Conservation (phyloP, 352 stramenopile genomes). For the Phytophthora chlamydospora region DNA sequence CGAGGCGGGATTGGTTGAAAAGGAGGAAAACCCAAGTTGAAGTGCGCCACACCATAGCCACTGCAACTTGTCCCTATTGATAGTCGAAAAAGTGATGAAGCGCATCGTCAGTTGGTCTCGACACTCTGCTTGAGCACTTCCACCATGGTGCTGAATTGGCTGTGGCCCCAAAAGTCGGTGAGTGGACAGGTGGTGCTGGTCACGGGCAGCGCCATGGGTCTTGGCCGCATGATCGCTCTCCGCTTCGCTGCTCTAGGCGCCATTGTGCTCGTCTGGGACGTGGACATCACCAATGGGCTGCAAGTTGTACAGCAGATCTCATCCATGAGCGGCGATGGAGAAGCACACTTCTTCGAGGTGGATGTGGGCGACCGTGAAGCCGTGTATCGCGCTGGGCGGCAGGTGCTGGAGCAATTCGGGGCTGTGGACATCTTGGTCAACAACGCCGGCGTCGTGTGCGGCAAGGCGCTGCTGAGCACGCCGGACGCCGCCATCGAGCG, state of each 20-base stretch:
- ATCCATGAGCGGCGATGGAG: constrained; percentile 2
- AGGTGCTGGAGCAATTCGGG: constrained; percentile 21
- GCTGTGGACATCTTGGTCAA: constrained; percentile 45
- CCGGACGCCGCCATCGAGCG: constrained; percentile 35
- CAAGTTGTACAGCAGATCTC: constrained; percentile 30
- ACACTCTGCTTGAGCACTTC: too few species aligned
- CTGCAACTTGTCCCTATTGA: too few species aligned
- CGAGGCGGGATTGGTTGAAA: too few species aligned
- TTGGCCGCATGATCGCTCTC: constrained; percentile 34
- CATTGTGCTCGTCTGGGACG: constrained; percentile 34
- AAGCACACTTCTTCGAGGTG: constrained; percentile 32
- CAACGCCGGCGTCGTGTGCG: constrained; percentile 46
- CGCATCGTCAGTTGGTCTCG: too few species aligned
- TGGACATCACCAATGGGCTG: constrained; percentile 21
- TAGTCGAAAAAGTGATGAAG: too few species aligned
- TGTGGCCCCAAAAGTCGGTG: constrained; percentile 38
- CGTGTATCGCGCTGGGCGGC: constrained; percentile 11
- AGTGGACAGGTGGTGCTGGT: constrained; percentile 41
- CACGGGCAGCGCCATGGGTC: constrained; percentile 47
- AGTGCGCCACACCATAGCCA: too few species aligned
- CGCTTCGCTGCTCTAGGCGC: constrained; percentile 32
- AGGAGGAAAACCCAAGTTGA: too few species aligned
- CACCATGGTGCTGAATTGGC: constrained; percentile 17
- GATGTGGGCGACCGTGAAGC: constrained; percentile 31
- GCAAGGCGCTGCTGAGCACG: constrained; percentile 33